A percentile compares a stretch with the other conserved stretches of the same genome.
These are phyloP conservation scores for Heterobasidion irregulare DNA, from an alignment of 1,284 basidiomycete genomes.

Conservation along the genomic window DNA sequence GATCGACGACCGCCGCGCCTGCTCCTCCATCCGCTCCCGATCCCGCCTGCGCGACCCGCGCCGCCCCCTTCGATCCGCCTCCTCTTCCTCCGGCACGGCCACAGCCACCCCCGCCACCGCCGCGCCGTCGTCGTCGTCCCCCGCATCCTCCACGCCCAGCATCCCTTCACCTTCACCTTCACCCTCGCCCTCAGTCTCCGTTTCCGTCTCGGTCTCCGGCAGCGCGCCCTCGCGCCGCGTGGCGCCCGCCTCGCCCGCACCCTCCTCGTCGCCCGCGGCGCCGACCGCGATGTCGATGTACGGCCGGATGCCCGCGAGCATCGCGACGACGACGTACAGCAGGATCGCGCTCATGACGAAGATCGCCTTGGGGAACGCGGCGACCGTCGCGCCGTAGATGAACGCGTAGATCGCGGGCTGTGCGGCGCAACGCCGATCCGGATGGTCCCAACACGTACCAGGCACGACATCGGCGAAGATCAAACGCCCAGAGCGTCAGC, in stretches of 20 bases:
- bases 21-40: not conserved
- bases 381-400: slow-evolving; percentile 39
- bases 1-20: not conserved
- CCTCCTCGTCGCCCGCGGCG: not conserved
- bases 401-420: slow-evolving; percentile 43
- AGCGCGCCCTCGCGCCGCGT: not conserved
- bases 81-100: too few species aligned
- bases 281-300: slow-evolving; percentile 8
- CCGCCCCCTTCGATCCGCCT: too few species aligned
- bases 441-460: not conserved
- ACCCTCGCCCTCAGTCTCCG: not conserved
- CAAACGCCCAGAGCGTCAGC: not conserved
- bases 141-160: not conserved
- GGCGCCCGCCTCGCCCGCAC: not conserved
- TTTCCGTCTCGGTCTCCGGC: not conserved
- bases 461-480: too few species aligned
- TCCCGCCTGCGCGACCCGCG: not conserved
- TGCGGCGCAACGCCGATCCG: not conserved
- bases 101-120: too few species aligned
- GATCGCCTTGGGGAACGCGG: slow-evolving; percentile 38
- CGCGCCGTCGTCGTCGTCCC: too few species aligned
- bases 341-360: slow-evolving; percentile 35
- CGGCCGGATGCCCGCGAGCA: slow-evolving; percentile 11
- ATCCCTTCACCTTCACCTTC: not conserved
- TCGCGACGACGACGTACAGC: slow-evolving; percentile 25